Base-by-base conservation (phyloP, 208 protist genomes). In the Crithidia sp. region DNA sequence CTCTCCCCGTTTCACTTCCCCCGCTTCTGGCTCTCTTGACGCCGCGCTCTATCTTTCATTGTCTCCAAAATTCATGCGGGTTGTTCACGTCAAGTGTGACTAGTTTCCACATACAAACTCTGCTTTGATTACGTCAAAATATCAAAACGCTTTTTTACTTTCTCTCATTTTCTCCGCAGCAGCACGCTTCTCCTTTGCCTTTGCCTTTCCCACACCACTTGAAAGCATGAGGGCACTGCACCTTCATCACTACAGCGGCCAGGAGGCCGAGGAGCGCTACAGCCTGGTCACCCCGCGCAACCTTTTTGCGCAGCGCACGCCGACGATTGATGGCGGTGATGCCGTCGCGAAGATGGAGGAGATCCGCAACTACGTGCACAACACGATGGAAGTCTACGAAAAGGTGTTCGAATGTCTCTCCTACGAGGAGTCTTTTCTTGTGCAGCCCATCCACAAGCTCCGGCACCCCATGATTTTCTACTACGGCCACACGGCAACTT, bases 391-490 rank as follows among this genome's bases (percentile, higher is more conserved):
- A 47, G 60, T 97, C 5, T 94, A 88, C 66, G 94, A 96, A 70
- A 95, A 86, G 67, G 81, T 97, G 19, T 97, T 96, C 79, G 89
- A 92, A 36, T 84, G 81, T 67, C 72, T 96, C 16, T 55, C 70
- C n/a, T 69, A 58, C 19, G 93, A 96, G 55, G 92, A 95, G 59
- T 87, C 87, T 43, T 98, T 97, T 75, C 88, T 90, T 19, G 79
- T 94, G n/a, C 82, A 69, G 47, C 91, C 93, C 0, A 69, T 94
- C 28, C 93, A 99, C 76, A 90, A 92, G 70, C 93, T 99, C 56
- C 93, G 98, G 53, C 98, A 98, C 68, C 96, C 97, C 0, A 90
- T 98, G 63, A 98, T 99, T 62, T 99, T 99, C 80, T 99, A 99
- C 86, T 98, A 97, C 67, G 95, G 94, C 19, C 98, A 99, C 84